Evolutionary conservation across 192 early-diverging fungal genomes (phyloP).

Genomic region (Linnemannia elongata): DNA sequence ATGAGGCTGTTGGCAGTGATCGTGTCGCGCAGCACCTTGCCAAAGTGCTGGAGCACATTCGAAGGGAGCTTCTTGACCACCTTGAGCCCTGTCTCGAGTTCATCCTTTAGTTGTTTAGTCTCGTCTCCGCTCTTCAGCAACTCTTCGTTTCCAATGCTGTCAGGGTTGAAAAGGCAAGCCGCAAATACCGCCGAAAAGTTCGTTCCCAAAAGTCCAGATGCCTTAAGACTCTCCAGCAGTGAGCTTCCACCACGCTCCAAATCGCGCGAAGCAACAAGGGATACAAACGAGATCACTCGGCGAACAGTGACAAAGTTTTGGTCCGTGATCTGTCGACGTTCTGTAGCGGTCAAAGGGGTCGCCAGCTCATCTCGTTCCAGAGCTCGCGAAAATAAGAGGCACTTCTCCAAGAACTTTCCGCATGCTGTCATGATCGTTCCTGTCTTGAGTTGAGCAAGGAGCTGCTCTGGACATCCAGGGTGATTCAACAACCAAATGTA

Average conservation of each 20-base stretch:
- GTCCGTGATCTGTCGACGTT: constrained; percentile 34
- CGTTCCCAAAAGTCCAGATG: constrained; percentile 41
- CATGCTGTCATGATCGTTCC: neutral
- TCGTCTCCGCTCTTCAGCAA: constrained; percentile 37
- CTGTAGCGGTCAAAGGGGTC: constrained; percentile 21
- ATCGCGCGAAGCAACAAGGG: constrained; percentile 6
- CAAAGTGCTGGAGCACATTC: neutral
- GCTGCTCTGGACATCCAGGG: constrained; percentile 12
- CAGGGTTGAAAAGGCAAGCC: constrained; percentile 61
- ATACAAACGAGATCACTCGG: constrained; percentile 24
- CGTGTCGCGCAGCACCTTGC: constrained; percentile 18
- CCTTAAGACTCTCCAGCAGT: constrained; percentile 14
- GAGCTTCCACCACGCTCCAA: constrained; percentile 16
- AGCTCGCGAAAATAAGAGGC: constrained; percentile 19
- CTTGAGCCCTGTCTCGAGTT: constrained; percentile 36
- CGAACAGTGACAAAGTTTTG: constrained; percentile 40
- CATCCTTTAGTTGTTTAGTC: constrained; percentile 11
- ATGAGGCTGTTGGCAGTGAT: constrained; percentile 22
- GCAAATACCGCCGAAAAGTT: constrained; percentile 62
- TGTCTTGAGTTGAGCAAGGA: constrained; percentile 11
- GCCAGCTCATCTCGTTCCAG: neutral
- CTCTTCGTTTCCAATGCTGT: constrained; percentile 53
- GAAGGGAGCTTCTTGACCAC: constrained; percentile 22
- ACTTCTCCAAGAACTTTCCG: constrained; percentile 44
- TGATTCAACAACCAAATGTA: constrained; percentile 54